Base-by-base conservation (phyloP, 192 early-diverging fungal species). In the Podila minutissima region DNA sequence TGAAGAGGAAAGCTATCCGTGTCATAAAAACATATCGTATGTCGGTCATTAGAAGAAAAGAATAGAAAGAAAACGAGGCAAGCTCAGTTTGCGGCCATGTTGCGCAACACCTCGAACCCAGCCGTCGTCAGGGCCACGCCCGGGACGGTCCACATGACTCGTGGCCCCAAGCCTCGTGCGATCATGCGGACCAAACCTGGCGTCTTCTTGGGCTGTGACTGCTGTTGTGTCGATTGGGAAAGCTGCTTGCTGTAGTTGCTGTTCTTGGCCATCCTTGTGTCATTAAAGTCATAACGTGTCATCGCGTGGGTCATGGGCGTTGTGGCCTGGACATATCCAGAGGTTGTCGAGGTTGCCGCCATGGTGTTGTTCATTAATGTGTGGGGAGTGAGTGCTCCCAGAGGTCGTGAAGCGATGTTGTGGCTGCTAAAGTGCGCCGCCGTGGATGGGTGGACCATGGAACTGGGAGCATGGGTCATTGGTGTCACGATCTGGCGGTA, bases 111-210 rank as follows among this genome's bases (percentile, higher is more conserved):
- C 32, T 79, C 76, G 59, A 79, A 79, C 12, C 76, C 76, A 4
- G 76, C 70, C 1, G 76, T 79, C 7, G 76, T 79, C 35, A 79
- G 20, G 41, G 76, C 71, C 20, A 79, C 76, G 9, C 76, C 76
- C 0, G 76, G 76, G 13, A 79, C 71, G 1, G 76, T 79, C 76
- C 76, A 79, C 15, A 72, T 41, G 48, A 79, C 67, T 2, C 76
- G 64, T 26, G 70, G 70, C 5, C 76, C 76, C 12, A 72, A 28
- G 22, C 70, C 64, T 46, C 76, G 58, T 10, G 41, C 61, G 26
- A 79, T 79, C 4, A 66, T 64, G 10, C 76, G 69, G 59, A 79
- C 10, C 28, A 79, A 28, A 26, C 69, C 70, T 59, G 69, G 37
- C 2, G 64, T 49, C 26, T 32, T 31, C 5, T 38, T 31, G 2